Evolutionary conservation across 2,329 filamentous ascomycete species (phyloP).

Genomic region (Corniculantispora saksenae): DNA sequence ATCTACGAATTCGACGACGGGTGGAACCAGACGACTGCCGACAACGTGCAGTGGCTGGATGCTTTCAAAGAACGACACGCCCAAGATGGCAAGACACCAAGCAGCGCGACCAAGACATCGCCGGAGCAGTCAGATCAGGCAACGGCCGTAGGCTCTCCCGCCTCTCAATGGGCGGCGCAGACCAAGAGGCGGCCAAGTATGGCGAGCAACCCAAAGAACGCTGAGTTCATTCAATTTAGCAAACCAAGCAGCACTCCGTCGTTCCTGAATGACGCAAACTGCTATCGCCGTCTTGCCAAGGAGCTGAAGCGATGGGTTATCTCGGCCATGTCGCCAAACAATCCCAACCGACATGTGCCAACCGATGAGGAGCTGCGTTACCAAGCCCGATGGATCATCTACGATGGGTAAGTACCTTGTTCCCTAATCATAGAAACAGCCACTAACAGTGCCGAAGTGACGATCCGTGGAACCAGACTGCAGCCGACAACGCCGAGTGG

Average conservation of each 20-base stretch:
- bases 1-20: constrained; percentile 63
- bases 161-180: constrained; percentile 8
- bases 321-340: constrained; percentile 58
- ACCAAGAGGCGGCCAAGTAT: not conserved
- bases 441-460: constrained; percentile 41
- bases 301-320: constrained; percentile 56
- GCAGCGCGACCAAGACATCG: constrained; percentile 13
- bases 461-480: constrained; percentile 65
- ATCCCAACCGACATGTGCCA: constrained; percentile 60
- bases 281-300: constrained; percentile 56
- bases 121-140: constrained; percentile 7
- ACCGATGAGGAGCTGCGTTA: constrained; percentile 64
- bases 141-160: constrained; percentile 7
- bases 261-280: constrained; percentile 62
- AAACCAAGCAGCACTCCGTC: constrained; percentile 32
- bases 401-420: constrained; percentile 54
- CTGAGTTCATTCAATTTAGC: not conserved
- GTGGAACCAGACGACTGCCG: constrained; percentile 65
- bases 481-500: constrained; percentile 65
- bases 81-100: constrained; percentile 19
- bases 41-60: constrained; percentile 55
- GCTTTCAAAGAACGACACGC: constrained; percentile 53
- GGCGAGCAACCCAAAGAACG: not conserved
- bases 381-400: constrained; percentile 63
- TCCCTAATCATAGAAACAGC: not conserved